These are phyloP conservation scores for Pseudogymnoascus sp. DNA, from an alignment of 2,329 filamentous ascomycete species.

Conservation along the genomic window DNA sequence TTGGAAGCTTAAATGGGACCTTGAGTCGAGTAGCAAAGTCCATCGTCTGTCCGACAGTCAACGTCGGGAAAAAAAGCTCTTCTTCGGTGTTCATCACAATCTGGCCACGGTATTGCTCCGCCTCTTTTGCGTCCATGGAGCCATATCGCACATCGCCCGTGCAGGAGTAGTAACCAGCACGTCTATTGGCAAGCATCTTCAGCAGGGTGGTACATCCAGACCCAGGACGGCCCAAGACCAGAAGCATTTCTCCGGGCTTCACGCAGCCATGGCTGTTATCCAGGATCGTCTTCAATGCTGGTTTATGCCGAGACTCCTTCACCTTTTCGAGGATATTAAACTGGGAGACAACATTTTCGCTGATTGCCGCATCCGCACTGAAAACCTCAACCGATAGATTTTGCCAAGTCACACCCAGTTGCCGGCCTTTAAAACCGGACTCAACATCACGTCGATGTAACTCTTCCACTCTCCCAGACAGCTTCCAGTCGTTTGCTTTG, in stretches of 20 bases:
- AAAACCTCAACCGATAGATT: constrained; percentile 63
- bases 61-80: constrained; percentile 43
- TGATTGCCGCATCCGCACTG: constrained; percentile 56
- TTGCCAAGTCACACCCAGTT: constrained; percentile 65
- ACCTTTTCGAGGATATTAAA: constrained; percentile 48
- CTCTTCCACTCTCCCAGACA: background rate
- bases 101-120: constrained; percentile 45
- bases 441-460: background rate
- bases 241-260: constrained; percentile 64
- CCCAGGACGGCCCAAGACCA: constrained; percentile 62
- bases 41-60: constrained; percentile 45
- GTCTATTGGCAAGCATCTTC: constrained; percentile 60
- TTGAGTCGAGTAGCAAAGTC: constrained; percentile 52
- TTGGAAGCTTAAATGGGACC: constrained; percentile 48
- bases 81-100: constrained; percentile 51
- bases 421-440: background rate
- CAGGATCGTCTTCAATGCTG: constrained; percentile 57
- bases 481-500: background rate
- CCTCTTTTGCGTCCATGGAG: constrained; percentile 33
- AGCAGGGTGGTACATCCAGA: constrained; percentile 65
- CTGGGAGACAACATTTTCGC: constrained; percentile 54
- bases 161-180: constrained; percentile 35
- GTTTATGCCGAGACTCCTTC: constrained; percentile 46
- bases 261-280: constrained; percentile 61
- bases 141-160: too few species aligned